Conservation (phyloP, 2,329 filamentous ascomycete genomes). For the Colletotrichum sidae region DNA sequence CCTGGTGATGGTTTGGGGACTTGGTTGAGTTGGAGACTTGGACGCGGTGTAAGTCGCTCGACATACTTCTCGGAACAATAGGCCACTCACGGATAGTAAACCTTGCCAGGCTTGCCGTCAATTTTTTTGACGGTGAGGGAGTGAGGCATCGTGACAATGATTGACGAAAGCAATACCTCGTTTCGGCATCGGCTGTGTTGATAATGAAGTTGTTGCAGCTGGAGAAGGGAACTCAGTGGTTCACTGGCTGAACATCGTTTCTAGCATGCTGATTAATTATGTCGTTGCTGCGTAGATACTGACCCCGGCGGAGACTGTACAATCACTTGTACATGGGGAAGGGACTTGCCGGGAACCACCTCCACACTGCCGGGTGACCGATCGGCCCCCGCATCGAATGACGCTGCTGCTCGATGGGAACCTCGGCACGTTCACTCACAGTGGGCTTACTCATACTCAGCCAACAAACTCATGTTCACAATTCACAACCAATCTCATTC, state of each 20-base stretch:
- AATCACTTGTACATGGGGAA: constrained; percentile 13
- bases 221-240: too few species aligned
- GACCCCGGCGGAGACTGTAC: constrained; percentile 13
- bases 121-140: constrained; percentile 75
- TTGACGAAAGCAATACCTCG: too few species aligned
- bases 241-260: too few species aligned
- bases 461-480: neutral
- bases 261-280: constrained; percentile 9
- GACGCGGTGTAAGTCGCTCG: neutral
- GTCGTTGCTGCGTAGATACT: neutral
- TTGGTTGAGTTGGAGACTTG: constrained; percentile 69
- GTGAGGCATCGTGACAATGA: constrained; percentile 56
- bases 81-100: constrained; percentile 79
- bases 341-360: constrained; percentile 20
- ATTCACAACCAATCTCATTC: neutral
- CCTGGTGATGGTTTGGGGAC: constrained; percentile 73
- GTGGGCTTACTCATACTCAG: neutral
- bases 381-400: constrained; percentile 26
- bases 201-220: neutral
- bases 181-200: neutral
- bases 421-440: constrained; percentile 25
- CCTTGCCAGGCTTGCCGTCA: constrained; percentile 86
- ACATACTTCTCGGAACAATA: neutral
- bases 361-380: constrained; percentile 20
- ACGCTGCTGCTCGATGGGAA: constrained; percentile 23